A percentile compares a stretch with the other conserved stretches of the same genome.
These are phyloP conservation scores for Vicia sativa DNA, from an alignment of 306 rosid genomes.

Conservation along the genomic window DNA sequence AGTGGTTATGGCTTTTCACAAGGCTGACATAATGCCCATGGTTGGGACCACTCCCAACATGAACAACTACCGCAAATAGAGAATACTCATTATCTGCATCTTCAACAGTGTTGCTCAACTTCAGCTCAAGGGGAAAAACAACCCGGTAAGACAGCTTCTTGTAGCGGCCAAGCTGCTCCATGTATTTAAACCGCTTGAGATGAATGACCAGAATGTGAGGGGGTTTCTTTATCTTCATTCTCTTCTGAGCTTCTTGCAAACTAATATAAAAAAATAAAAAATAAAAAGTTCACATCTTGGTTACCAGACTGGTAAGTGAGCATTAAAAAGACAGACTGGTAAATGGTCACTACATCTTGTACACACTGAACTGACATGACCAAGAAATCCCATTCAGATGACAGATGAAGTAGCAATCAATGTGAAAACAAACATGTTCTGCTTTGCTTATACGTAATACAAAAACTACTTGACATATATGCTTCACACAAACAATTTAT, in stretches of 20 bases:
- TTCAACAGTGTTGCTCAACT: constrained; percentile 90
- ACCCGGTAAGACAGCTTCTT: constrained; percentile 95
- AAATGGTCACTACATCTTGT: constrained; percentile 15
- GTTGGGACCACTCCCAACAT: constrained; percentile 97
- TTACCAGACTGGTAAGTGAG: constrained; percentile 23
- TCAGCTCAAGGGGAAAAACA: constrained; percentile 95
- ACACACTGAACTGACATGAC: constrained; percentile 1
- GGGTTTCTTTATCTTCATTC: constrained; percentile 99
- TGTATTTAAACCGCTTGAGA: constrained; percentile 97
- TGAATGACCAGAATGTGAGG: constrained; percentile 96
- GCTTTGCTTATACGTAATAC: constrained; percentile 18
- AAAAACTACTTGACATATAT: not conserved
- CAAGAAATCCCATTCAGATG: constrained; percentile 18
- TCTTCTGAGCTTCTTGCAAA: constrained; percentile 99
- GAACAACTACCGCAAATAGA: constrained; percentile 94
- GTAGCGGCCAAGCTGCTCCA: constrained; percentile 93
- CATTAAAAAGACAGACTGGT: constrained; percentile 31
- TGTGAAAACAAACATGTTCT: constrained; percentile 3
- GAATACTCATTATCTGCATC: constrained; percentile 91
- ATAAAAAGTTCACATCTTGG: constrained; percentile 31
- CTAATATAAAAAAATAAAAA: constrained; percentile 60
- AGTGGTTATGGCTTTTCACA: constrained; percentile 99
- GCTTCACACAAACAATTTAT: constrained; percentile 13
- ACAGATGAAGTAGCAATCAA: constrained; percentile 21
- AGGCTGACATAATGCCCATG: constrained; percentile 99